Evolutionary conservation across 2,329 filamentous ascomycete genomes (phyloP), one percentile per base, ranked within the genome.

Genomic region (Botrytis fragariae): DNA sequence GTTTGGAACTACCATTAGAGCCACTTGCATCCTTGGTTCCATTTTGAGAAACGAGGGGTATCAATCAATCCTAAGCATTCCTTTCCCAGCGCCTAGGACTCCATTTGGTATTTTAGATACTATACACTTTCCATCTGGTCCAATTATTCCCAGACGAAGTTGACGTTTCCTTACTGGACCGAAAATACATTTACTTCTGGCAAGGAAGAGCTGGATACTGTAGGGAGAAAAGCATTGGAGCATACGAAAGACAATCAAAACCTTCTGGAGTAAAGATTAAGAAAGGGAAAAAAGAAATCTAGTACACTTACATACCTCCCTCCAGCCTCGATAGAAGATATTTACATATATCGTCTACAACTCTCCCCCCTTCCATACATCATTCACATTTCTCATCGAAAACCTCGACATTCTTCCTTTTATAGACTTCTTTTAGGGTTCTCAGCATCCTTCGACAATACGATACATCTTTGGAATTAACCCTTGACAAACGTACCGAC

Each of bases 21-120:
- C 70, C 70, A 72, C 45, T 59, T 59, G 70, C 70, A 72, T 72
- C 70, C 70, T 72, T 71, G 45, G 45, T 68, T 68, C 70, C 70
- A 29, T 72, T 68, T 68, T n/a, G 48, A 72, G 70, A 72, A 57
- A 32, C 62, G 71, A 72, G 71, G 63, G 71, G 62, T 45, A 72
- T 51, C 61, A 59, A 67, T 72, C 70, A 59, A 67, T 72, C 61
- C 61, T 61, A 72, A 72, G 70, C 71, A 72, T 72, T 69, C 70
- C 70, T 72, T 72, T 72, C 35, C 62, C 71, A 69, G 71, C 71
- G 71, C 71, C 71, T 69, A 72, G 37, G 35, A 29, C 48, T 68
- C 62, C 29, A 57, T 67, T 67, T 59, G 29, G 54, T 42, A 59
- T 72, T 65, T 32, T 59, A 22, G 48, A 35, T 37, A 72, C 44